phyloP scores from a whole-genome alignment of 805 yeast genomes.

The Nakazawaea peltata region DNA sequence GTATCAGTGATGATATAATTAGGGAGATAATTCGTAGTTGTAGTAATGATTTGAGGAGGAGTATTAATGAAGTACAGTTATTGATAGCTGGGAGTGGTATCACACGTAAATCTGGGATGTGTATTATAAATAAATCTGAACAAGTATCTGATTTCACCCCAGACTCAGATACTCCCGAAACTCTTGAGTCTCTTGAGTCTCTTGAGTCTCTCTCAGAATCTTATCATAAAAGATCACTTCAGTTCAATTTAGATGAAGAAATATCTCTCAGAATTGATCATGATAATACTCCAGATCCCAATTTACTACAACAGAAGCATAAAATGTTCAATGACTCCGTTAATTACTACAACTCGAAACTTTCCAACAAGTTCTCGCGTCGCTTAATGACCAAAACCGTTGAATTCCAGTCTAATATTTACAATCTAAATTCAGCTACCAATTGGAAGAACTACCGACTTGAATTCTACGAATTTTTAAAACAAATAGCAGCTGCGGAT shows the following conservation, averaged over 20 bases:
- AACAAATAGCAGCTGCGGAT: conserved; percentile 1
- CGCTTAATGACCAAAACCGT: neutral
- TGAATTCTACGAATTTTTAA: conserved; percentile 1
- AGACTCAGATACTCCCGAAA: neutral
- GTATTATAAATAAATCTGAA: no score
- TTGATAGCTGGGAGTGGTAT: conserved; percentile 1
- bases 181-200: neutral
- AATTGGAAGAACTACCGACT: conserved; percentile 2
- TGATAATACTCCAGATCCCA: neutral
- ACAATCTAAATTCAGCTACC: neutral
- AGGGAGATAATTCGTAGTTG: neutral
- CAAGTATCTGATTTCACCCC: no score
- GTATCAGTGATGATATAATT: conserved; percentile 1
- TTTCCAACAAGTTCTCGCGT: conserved; percentile 4
- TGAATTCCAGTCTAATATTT: neutral
- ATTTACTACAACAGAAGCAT: neutral
- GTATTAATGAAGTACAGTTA: conserved; percentile 8
- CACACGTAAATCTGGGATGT: no score
- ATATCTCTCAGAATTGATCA: no score
- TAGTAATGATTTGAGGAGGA: conserved; percentile 6
- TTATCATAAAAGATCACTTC: neutral
- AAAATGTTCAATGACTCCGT: neutral
- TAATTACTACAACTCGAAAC: conserved; percentile 2
- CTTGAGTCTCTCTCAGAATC: no score
- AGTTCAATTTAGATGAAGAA: neutral